Percentiles rank a stretch among this genome's conserved stretches.
Evolutionary conservation across 495 filamentous ascomycete genomes (phyloP).

Genomic region (Penicillium arizonense): DNA sequence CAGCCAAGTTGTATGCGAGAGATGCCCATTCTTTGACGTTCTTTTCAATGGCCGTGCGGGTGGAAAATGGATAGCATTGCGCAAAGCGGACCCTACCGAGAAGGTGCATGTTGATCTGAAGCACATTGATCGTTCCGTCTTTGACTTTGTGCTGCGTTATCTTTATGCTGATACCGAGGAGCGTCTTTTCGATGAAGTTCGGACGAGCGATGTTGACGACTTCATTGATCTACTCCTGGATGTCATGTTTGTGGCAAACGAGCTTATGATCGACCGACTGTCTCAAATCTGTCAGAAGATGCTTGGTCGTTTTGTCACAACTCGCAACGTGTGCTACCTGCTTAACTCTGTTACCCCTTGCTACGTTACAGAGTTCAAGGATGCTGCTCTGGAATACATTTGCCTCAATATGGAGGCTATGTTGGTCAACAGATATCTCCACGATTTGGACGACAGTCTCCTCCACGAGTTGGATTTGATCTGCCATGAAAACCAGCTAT

Average conservation of each 20-base stretch:
- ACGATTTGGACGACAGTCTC: slow-evolving; percentile 83
- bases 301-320: slow-evolving; percentile 83
- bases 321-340: slow-evolving; percentile 80
- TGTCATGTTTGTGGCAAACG: slow-evolving; percentile 85
- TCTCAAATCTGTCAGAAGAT: slow-evolving; percentile 86
- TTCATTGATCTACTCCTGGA: slow-evolving; percentile 89
- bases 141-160: slow-evolving; percentile 76
- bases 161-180: slow-evolving; percentile 82
- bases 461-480: slow-evolving; percentile 73
- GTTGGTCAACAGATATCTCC: slow-evolving; percentile 54
- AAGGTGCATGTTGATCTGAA: slow-evolving; percentile 74
- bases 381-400: slow-evolving; percentile 85
- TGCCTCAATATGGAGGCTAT: slow-evolving; percentile 39
- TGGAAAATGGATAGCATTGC: slow-evolving; percentile 75
- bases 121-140: slow-evolving; percentile 69
- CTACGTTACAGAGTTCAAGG: slow-evolving; percentile 80
- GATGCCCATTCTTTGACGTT: slow-evolving; percentile 90
- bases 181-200: slow-evolving; percentile 76
- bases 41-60: slow-evolving; percentile 82
- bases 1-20: slow-evolving; percentile 71
- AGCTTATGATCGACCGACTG: slow-evolving; percentile 90
- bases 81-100: slow-evolving; percentile 54
- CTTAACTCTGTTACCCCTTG: slow-evolving; percentile 82
- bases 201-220: slow-evolving; percentile 68
- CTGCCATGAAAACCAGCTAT: slow-evolving; percentile 78